A percentile compares a stretch with the other conserved stretches of the same genome.
phyloP scores from a whole-genome alignment of 2,329 filamentous ascomycete species.

The Venturiaceae sp. region DNA sequence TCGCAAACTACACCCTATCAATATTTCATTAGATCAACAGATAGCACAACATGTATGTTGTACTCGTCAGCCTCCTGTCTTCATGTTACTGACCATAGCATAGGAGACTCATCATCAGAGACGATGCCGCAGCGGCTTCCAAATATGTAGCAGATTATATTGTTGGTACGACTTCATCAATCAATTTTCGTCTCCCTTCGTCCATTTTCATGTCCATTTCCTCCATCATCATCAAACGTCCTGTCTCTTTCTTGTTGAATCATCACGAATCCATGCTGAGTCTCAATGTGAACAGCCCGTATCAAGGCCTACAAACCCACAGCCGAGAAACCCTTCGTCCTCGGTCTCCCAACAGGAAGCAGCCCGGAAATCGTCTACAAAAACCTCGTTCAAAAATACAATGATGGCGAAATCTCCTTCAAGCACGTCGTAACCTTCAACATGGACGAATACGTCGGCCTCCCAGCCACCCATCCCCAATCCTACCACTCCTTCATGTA shows the following conservation, averaged over 20 bases:
- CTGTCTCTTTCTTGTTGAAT: neutral
- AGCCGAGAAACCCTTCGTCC: conserved; percentile 63
- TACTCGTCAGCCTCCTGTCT: neutral
- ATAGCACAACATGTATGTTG: neutral
- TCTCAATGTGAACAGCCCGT: conserved; percentile 44
- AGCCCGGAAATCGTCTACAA: conserved; percentile 72
- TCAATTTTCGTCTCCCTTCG: neutral
- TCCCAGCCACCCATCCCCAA: conserved; percentile 73
- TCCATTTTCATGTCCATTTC: neutral
- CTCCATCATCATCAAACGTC: neutral
- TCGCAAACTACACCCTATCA: neutral
- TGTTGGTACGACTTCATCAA: conserved; percentile 42
- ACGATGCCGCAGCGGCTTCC: conserved; percentile 59
- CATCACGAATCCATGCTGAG: neutral
- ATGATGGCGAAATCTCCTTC: conserved; percentile 69
- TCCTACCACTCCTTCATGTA: conserved; percentile 93
- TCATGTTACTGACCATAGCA: conserved; percentile 5
- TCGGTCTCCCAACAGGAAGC: conserved; percentile 75
- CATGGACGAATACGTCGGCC: conserved; percentile 84
- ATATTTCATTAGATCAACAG: neutral
- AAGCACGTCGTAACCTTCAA: conserved; percentile 87
- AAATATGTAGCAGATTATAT: conserved; percentile 75
- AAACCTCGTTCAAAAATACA: conserved; percentile 61
- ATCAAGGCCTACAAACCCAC: conserved; percentile 71
- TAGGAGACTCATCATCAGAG: conserved; percentile 78